Conservation (phyloP, 2,329 filamentous ascomycete species). For the Fusarium chuoi region DNA sequence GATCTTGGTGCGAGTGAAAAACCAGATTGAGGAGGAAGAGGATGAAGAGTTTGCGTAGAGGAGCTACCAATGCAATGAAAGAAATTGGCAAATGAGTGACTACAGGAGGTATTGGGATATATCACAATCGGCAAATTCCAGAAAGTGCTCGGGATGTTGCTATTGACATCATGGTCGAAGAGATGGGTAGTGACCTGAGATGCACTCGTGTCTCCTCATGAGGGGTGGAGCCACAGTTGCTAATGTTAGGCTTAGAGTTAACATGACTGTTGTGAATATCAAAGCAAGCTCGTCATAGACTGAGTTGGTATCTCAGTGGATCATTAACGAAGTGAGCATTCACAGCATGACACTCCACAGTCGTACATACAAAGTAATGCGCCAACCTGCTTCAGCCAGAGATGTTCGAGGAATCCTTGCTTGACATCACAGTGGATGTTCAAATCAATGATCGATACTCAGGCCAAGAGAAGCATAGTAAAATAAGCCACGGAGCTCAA, state of each 20-base stretch:
- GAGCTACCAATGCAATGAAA: not conserved
- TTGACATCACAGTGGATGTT: not conserved
- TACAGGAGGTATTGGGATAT: conserved; percentile 20
- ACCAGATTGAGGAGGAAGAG: conserved; percentile 72
- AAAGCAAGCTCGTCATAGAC: not conserved
- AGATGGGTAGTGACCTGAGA: conserved; percentile 7
- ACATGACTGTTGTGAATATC: conserved; percentile 14
- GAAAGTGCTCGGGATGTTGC: conserved; percentile 5
- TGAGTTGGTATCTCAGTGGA: not conserved
- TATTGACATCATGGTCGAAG: conserved; percentile 17
- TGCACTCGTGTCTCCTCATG: conserved; percentile 6
- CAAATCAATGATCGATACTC: not conserved
- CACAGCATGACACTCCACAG: not conserved
- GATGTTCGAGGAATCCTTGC: not conserved
- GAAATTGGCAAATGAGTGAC: not conserved
- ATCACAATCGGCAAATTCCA: conserved; percentile 28
- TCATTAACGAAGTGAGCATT: not conserved
- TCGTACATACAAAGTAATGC: too few species aligned
- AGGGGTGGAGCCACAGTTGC: not conserved
- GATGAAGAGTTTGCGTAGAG: conserved; percentile 56
- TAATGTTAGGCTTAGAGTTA: conserved; percentile 19
- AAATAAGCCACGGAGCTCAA: not conserved
- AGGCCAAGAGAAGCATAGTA: not conserved
- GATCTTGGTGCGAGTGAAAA: conserved; percentile 84
- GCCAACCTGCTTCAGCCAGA: not conserved